Evolutionary conservation across 1,139 yeast species (phyloP).

Genomic region (Blastobotrys capitulatus): DNA sequence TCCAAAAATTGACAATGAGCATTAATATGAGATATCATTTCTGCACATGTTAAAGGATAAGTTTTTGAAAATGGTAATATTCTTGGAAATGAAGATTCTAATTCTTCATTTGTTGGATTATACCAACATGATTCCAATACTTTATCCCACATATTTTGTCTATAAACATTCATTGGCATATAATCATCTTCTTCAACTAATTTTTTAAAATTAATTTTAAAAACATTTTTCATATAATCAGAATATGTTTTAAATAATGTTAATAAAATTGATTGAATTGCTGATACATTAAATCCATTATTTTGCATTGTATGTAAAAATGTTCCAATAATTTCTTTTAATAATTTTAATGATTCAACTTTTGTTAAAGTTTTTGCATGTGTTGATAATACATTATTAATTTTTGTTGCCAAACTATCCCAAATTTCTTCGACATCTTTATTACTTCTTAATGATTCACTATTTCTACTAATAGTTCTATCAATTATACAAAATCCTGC

Average conservation of each 20-base stretch:
- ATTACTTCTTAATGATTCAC: constrained; percentile 38
- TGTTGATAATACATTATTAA: constrained; percentile 27
- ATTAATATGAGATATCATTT: constrained; percentile 59
- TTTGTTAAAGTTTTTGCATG: constrained; percentile 25
- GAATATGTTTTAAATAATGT: constrained; percentile 58
- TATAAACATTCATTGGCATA: constrained; percentile 74
- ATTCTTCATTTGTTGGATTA: constrained; percentile 43
- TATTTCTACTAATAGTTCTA: constrained; percentile 54
- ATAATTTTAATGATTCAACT: constrained; percentile 38
- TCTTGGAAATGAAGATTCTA: constrained; percentile 52
- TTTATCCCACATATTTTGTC: constrained; percentile 53
- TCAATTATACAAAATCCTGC: constrained; percentile 78
- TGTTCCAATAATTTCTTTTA: constrained; percentile 61
- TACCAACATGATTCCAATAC: constrained; percentile 69
- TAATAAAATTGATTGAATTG: constrained; percentile 59
- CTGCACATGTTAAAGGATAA: constrained; percentile 79
- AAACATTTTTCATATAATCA: constrained; percentile 48
- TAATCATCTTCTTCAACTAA: constrained; percentile 77
- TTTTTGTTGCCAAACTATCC: constrained; percentile 51
- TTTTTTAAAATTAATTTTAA: constrained; percentile 55
- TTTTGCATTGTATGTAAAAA: constrained; percentile 76
- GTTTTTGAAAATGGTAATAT: constrained; percentile 83
- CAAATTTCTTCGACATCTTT: constrained; percentile 66
- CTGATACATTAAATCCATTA: constrained; percentile 54
- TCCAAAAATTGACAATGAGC: constrained; percentile 59